phyloP scores from a whole-genome alignment of 768 basidiomycete genomes.

The Infundibulicybe gibba region DNA sequence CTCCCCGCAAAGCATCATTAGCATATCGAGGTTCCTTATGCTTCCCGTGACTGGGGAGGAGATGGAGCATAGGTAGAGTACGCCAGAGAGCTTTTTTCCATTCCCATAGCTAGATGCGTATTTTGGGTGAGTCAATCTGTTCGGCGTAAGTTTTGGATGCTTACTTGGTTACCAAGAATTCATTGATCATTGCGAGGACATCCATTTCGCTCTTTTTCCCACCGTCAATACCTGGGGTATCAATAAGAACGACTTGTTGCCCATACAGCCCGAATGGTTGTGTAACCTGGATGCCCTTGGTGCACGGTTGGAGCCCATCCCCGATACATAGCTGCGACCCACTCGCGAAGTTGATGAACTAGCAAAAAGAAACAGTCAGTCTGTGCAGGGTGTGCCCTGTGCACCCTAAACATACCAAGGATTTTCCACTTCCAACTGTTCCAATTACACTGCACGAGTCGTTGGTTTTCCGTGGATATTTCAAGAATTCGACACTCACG shows the following conservation, averaged over 20 bases:
- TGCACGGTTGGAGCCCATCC: no score
- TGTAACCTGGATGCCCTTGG: no score
- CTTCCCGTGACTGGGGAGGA: conserved; percentile 49
- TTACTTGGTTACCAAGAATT: no score
- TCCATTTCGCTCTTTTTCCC: no score
- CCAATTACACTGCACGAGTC: conserved; percentile 31
- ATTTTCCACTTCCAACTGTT: conserved; percentile 35
- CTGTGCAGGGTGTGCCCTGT: not conserved
- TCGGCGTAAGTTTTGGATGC: no score
- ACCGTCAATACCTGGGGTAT: no score
- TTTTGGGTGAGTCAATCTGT: no score
- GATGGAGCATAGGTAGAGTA: conserved; percentile 56
- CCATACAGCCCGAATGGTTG: no score
- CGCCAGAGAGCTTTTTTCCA: conserved; percentile 40
- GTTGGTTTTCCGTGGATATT: no score
- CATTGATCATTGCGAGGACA: no score
- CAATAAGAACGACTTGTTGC: no score
- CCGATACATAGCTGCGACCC: conserved; percentile 45
- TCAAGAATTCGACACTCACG: not conserved
- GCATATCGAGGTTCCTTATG: conserved; percentile 10
- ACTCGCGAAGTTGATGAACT: conserved; percentile 56
- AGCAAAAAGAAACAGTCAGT: not conserved
- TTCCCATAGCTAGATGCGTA: no score
- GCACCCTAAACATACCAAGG: conserved; percentile 22
- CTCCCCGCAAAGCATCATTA: conserved; percentile 9